Conservation (phyloP, 169 alveolate genomes). For the Cyclospora cayetanensis region DNA sequence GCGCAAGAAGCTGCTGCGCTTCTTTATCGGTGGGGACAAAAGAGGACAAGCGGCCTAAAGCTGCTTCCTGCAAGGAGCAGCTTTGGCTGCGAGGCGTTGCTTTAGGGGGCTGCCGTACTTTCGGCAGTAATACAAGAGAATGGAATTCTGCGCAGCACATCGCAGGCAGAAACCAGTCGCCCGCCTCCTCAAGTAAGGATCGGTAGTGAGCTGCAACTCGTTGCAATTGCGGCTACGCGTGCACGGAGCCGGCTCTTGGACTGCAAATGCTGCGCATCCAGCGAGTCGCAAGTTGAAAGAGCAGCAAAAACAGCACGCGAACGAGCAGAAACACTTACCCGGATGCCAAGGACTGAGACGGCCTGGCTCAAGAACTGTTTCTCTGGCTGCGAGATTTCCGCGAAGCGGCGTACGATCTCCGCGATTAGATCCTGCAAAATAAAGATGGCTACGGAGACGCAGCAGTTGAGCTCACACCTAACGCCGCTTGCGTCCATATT, state of each 20-base stretch:
- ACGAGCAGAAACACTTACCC: not conserved
- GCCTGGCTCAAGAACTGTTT: not conserved
- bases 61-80: not conserved
- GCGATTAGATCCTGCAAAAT: not conserved
- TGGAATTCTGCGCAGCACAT: not conserved
- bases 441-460: not conserved
- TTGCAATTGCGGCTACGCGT: too few relatives aligned
- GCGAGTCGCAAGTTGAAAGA: too few relatives aligned
- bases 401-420: slow-evolving; percentile 36
- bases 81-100: slow-evolving; percentile 31
- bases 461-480: not conserved
- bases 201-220: too few relatives aligned
- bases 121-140: slow-evolving; percentile 33
- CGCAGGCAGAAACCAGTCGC: not conserved
- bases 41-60: too few relatives aligned
- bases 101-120: slow-evolving; percentile 10
- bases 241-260: too few relatives aligned
- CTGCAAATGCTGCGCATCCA: too few relatives aligned
- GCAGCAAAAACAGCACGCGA: slow-evolving; percentile 4
- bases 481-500: too few relatives aligned
- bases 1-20: too few relatives aligned
- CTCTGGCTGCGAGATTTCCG: slow-evolving; percentile 10
- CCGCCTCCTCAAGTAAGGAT: too few relatives aligned
- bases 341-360: not conserved
- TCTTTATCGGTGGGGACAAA: too few relatives aligned